Evolutionary conservation across 2,329 filamentous ascomycete genomes (phyloP), one percentile per base, ranked within the genome.

Genomic region (Alternaria alternata): DNA sequence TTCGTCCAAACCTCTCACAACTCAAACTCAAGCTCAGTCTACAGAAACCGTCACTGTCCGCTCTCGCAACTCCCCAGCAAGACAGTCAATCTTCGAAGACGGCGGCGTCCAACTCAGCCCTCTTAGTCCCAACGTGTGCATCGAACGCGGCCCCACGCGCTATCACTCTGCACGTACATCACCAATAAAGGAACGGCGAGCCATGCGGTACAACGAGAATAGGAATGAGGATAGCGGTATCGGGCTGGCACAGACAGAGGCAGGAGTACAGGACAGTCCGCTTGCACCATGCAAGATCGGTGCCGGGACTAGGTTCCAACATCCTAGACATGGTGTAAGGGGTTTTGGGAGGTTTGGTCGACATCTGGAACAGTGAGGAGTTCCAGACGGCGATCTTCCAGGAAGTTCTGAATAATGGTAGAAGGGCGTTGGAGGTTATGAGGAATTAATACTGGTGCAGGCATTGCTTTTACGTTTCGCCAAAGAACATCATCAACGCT

Each of bases 61-160:
- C 12, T 30, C 16, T 11, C 32, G 28, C 26, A 20, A 14, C 16
- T 7, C 28, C 26, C 41, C 44, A 16, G 39, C 14, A 12, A 56
- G 39, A 12, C 12, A n/a, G 11, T 3, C 24, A 3, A 32, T 24
- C 18, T 18, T 46, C 14, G 58, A 66, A 34, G 59, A 68, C 5
- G 62, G 53, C 24, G 58, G 49, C 2, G 30, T 68, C 9, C 61
- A 70, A 12, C 32, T 71, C 39, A 69, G 63, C 34, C 67, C 64
- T 11, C 63, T 75, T 3, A 76, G 70, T 42, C 70, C 74, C 12
- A 73, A 76, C 44, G 69, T 76, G 3, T 76, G 73, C 38, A 64
- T 69, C 43, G 68, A 72, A 54, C 73, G 74, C 26, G 74, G 72
- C 2, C 65, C 73, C 4, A 62, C 66, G 7, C 66, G 65, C 3